Evolutionary conservation across 1,284 basidiomycete genomes (phyloP), one percentile per base, ranked within the genome.

Genomic region (Cryptococcus sp.): DNA sequence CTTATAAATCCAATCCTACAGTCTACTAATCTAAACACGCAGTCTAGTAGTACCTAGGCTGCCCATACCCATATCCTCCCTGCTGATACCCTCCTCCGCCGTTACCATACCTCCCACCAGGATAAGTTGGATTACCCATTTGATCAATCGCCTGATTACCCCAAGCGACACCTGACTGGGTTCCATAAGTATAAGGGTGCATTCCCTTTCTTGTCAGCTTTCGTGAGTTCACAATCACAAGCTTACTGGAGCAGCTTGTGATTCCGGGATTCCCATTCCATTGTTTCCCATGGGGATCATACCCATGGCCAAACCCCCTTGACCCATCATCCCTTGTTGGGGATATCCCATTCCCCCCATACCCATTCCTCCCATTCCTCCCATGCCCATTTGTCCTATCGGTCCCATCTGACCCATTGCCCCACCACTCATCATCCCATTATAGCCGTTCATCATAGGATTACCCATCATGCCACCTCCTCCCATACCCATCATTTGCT

Each of bases 101-200:
- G 4, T 32, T 39, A 23, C n/a, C 42, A n/a, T n/a, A n/a, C n/a
- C 54, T 53, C 1, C 58, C 59, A 10, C 66, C 63, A 5, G 61
- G 62, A 50, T 64, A 67, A 0, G 65, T 69, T 1, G 63, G 57
- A 25, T 67, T 57, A 5, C 64, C 67, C 59, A 63, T 61, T 46
- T 61, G 59, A 45, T 69, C 67, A 42, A 69, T 65, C 1, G 67
- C 65, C 39, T 63, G 62, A 31, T 60, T 55, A 5, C 66, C 66
- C 24, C 54, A 60, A 3, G 64, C 62, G 11, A 69, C 67, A 7
- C 67, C 67, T 3, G 62, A 61, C 43, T 63, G 63, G 3, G 52
- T 43, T n/a, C 64, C 66, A 37, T 59, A 67, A 10, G 53, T 55
- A 52, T 69, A 69, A 24, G 67, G 67, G 54, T 69, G 67, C 67